Percentiles rank a stretch among this genome's conserved stretches.
phyloP scores from a whole-genome alignment of 2,329 filamentous ascomycete genomes.

The Coniochaeta hoffmannii region DNA sequence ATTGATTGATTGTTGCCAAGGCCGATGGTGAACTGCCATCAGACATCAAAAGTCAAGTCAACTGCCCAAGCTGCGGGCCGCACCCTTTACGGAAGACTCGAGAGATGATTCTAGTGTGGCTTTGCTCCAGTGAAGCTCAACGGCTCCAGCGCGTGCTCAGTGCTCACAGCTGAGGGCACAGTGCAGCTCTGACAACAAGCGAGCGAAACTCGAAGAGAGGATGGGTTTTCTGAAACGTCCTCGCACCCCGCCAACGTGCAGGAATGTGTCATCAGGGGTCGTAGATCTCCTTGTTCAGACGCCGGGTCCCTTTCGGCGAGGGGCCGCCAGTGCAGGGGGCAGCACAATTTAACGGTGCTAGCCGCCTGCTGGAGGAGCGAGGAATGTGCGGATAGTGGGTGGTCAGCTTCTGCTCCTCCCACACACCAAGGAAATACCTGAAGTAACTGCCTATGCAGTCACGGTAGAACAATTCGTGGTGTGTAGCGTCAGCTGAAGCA shows the following conservation, averaged over 20 bases:
- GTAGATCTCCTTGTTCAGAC: background rate
- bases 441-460: too few species aligned
- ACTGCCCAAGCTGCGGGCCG: background rate
- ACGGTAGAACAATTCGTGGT: too few species aligned
- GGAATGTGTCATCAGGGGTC: constrained; percentile 4
- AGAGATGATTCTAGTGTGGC: background rate
- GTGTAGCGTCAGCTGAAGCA: too few species aligned
- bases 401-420: background rate
- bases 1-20: background rate
- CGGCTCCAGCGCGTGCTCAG: background rate
- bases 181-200: background rate
- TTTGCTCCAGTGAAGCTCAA: background rate
- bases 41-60: background rate
- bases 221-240: constrained; percentile 2
- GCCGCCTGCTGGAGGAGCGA: background rate
- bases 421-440: background rate
- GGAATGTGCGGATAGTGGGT: background rate
- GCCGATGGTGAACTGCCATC: background rate
- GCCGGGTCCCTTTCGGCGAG: background rate
- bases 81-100: too few species aligned
- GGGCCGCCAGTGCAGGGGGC: background rate
- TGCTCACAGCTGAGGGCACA: background rate
- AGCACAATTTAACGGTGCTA: background rate
- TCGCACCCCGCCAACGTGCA: constrained; percentile 1
- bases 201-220: constrained; percentile 1